These are phyloP conservation scores for Syzygium aqueum DNA, from an alignment of 345 rosid species.

Conservation along the genomic window DNA sequence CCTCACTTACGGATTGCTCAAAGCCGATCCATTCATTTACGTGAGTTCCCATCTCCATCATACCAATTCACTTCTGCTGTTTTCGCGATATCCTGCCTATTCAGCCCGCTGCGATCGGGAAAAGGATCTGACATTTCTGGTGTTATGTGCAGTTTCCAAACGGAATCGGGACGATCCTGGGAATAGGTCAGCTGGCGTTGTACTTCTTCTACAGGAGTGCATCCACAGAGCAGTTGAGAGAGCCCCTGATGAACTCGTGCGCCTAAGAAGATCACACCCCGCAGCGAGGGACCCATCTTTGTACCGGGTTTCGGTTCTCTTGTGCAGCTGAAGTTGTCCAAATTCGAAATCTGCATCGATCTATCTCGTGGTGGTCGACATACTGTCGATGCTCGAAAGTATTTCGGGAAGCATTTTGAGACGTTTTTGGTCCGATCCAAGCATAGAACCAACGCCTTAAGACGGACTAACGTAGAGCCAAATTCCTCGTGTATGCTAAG, in stretches of 20 bases:
- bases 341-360: background rate
- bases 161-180: conserved; percentile 41
- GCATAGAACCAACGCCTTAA: background rate
- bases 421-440: background rate
- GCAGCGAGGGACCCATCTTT: background rate
- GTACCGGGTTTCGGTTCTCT: background rate
- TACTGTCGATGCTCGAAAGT: background rate
- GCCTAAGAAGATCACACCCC: background rate
- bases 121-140: background rate
- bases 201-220: conserved; percentile 21
- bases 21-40: conserved; percentile 29
- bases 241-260: conserved; percentile 10
- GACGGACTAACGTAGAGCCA: background rate
- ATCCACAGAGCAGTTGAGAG: conserved; percentile 11
- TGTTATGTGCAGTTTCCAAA: conserved; percentile 25
- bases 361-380: background rate
- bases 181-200: conserved; percentile 22
- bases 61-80: background rate
- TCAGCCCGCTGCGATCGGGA: background rate
- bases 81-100: background rate
- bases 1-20: conserved; percentile 27
- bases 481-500: rapidly evolving
- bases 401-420: background rate
- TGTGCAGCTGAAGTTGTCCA: background rate
- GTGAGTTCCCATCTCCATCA: conserved; percentile 12